Evolutionary conservation across 768 basidiomycete genomes (phyloP), one percentile per base, ranked within the genome.

Genomic region (Mycena venus): DNA sequence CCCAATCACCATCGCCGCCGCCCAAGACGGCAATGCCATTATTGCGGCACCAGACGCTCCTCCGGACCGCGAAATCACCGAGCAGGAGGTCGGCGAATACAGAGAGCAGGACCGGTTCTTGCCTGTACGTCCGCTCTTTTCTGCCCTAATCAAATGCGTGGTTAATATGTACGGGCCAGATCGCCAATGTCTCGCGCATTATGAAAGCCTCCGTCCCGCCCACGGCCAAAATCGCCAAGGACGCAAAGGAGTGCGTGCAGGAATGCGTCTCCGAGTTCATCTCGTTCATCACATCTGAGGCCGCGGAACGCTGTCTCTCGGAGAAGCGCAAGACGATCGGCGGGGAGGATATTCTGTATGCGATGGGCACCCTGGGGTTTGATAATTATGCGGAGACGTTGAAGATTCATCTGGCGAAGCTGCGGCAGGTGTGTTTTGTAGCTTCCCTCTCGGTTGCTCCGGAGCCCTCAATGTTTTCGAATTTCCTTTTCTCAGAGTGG

Each of bases 231-330:
- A 98, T 99, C 79, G 95, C 96, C 6, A 99, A 99, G 83, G 98
- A 99, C 84, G 97, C 97, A 55, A 99, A 99, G 82, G 98, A 99
- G 85, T 97, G 95, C 84, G 96, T 99, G 58, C 98, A 99, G 83
- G 98, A 99, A 85, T 98, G 97, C 84, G 96, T 98, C 69, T 96
- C 95, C 53, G 98, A 99, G 86, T 99, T 98, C 88, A 99, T 99
- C 83, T 93, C 92, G 79, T 99, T 99, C 89, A 97, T 99, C 85
- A 99, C 98, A 38, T 95, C 93, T 49, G 98, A 99, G 83, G 98
- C 98, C 10, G 96, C 96, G 23, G 98, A 99, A 84, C 96, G 96
- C 79, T 97, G 97, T 78, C 91, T 94, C 80, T 88, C 95, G 77
- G 97, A 99, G 87, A 99, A 99, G 85, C 90, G 98, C 75, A 99